phyloP scores from a whole-genome alignment of 1,284 basidiomycete species.

The Rugosomyces carneus region DNA sequence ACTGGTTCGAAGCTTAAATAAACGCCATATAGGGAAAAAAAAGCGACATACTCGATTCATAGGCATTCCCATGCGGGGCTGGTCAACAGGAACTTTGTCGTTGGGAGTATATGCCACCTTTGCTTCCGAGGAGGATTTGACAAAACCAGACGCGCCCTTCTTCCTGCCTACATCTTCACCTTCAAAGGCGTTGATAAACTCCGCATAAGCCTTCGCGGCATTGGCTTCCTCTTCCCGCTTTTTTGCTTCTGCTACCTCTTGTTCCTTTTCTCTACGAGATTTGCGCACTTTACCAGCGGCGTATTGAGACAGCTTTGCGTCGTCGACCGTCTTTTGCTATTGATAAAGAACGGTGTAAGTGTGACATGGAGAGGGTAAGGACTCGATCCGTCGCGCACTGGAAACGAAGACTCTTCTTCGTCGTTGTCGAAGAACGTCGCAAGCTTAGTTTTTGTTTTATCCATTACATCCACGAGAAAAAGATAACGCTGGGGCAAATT shows the following conservation, averaged over 20 bases:
- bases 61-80: slow-evolving; percentile 22
- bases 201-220: slow-evolving; percentile 74
- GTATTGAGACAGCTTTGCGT: slow-evolving; percentile 72
- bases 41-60: slow-evolving; percentile 22
- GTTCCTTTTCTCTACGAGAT: slow-evolving; percentile 79
- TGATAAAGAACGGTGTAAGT: slow-evolving; percentile 46
- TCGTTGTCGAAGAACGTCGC: slow-evolving; percentile 78
- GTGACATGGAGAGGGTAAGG: slow-evolving; percentile 43
- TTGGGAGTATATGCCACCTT: slow-evolving; percentile 43
- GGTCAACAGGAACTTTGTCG: slow-evolving; percentile 9
- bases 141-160: slow-evolving; percentile 61
- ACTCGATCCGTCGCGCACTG: slow-evolving; percentile 80
- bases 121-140: slow-evolving; percentile 60
- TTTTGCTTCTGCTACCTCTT: slow-evolving; percentile 85
- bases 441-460: slow-evolving; percentile 70
- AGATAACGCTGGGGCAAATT: too few species aligned
- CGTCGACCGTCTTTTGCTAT: slow-evolving; percentile 75
- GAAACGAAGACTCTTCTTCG: slow-evolving; percentile 75
- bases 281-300: slow-evolving; percentile 69
- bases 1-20: slow-evolving; percentile 25
- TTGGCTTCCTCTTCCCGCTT: slow-evolving; percentile 77
- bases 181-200: slow-evolving; percentile 85
- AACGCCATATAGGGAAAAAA: background rate
- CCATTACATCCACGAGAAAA: slow-evolving; percentile 38
- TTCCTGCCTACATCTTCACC: slow-evolving; percentile 53